Conservation (phyloP, 306 rosid species). For the Trichosanthes cucumerina region DNA sequence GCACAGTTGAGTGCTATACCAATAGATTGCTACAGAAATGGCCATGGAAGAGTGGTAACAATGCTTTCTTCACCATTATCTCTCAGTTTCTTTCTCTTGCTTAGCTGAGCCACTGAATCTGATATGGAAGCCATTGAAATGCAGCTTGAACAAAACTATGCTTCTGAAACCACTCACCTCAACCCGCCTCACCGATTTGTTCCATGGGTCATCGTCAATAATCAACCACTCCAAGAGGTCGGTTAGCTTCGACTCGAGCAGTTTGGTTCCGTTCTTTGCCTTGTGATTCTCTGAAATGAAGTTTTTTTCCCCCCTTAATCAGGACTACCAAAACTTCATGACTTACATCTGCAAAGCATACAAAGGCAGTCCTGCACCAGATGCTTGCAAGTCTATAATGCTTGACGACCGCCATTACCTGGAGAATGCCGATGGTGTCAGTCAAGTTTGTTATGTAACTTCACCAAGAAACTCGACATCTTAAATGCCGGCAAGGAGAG, state of each 20-base stretch:
- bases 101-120: neutral
- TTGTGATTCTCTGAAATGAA: neutral
- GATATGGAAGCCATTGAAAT: neutral
- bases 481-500: neutral
- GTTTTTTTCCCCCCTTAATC: neutral
- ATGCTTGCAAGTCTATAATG: conserved; percentile 10
- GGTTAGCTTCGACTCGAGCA: conserved; percentile 16
- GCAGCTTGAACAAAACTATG: conserved; percentile 55
- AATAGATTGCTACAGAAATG: conserved; percentile 56
- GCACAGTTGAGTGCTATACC: conserved; percentile 40
- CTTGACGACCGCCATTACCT: neutral
- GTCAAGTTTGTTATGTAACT: neutral
- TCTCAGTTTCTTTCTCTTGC: conserved; percentile 9
- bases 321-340: conserved; percentile 18
- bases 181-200: conserved; percentile 64
- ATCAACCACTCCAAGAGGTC: conserved; percentile 62
- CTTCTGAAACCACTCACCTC: conserved; percentile 47
- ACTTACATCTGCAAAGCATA: conserved; percentile 20
- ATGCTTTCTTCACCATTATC: neutral
- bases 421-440: neutral
- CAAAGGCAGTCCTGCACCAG: conserved; percentile 14
- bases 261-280: neutral
- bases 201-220: conserved; percentile 80
- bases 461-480: neutral
- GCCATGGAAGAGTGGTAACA: conserved; percentile 46